Evolutionary conservation across 139 green algal genomes (phyloP), one percentile per base, ranked within the genome.

Genomic region (Ettlia oleoabundans): DNA sequence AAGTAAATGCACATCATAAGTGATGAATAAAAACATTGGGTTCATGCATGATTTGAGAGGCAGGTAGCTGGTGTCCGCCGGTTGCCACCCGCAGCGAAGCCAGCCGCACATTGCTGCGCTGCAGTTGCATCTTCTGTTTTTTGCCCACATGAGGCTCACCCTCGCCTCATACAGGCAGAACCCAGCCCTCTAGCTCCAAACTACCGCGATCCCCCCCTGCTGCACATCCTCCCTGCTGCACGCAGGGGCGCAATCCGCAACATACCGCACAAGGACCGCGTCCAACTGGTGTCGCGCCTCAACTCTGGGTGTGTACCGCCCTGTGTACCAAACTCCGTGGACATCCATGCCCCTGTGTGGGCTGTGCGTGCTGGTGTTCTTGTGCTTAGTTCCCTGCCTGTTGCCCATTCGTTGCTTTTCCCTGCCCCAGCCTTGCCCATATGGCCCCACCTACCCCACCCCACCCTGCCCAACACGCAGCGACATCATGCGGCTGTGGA

Each of bases 401-500:
- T n/a, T n/a, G n/a, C n/a, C n/a, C n/a, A n/a, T n/a, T n/a, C n/a
- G n/a, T n/a, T n/a, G n/a, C n/a, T n/a, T n/a, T n/a, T n/a, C n/a
- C n/a, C n/a, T n/a, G n/a, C n/a, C n/a, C n/a, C n/a, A n/a, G n/a
- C n/a, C n/a, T n/a, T 40, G 13, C 62, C 4, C 24, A 10, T 7
- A 30, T 71, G 64, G 13, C 32, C 4, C 32, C 9, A 33, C 7
- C 1, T 22, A 3, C 65, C 65, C 10, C 10, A 3, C 65, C 65
- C 32, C 13, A 3, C 37, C 5, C 55, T 65, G 55, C 55, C 8
- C 21, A 18, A 8, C 26, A 3, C 53, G 73, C 72, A 84, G 73
- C 30, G 74, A 82, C 74, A 89, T 89, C 32, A 28, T 52, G 55
- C 52, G 66, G 52, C 68, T 89, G 51, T 89, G 85, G 85, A 70